Evolutionary conservation across 345 rosid species (phyloP), one percentile per base, ranked within the genome.

Genomic region (Salix caprea): DNA sequence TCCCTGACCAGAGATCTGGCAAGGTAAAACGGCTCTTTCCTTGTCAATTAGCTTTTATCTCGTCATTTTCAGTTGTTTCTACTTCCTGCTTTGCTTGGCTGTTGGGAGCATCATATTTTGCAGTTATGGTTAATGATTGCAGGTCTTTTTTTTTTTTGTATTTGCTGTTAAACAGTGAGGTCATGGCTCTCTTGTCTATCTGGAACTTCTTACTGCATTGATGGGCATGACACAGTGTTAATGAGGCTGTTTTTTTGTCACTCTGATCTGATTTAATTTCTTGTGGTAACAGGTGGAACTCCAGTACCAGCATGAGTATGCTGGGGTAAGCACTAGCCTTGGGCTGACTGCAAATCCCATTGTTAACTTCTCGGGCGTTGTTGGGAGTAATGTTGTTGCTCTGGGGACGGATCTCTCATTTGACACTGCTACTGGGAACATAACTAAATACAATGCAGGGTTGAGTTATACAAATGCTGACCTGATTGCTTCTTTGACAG

Each of bases 1-100:
- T 94, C 36, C 99, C 99, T 70, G 99, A 96, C 79, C 97, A 94
- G 88, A 90, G 87, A 83, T 94, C 98, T 82, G 96, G 97, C 77
- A 96, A 91, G 97, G 99, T 88, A 76, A 76, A 73, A 30, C 50
- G 21, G 42, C 68, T 58, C 14, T 58, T 48, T 19, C 71, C 67
- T 37, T 14, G 50, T 56, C 52, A 36, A 15, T 37, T 30, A 34
- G 9, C 19, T 36, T 16, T 24, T 73, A 58, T n/a, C 40, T 13
- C 42, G 26, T 56, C 10, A 13, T 26, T 18, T 30, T 67, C 7
- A 1, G 24, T 34, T 66, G 44, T 9, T 30, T 66, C 21, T 4
- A 2, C 69, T 6, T 30, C 36, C 32, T 69, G 67, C 32, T 7
- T 56, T 58, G 23, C 54, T 56, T 18, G 69, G 18, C 40, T 56